phyloP scores from a whole-genome alignment of 345 rosid species.

The Boechera retrofracta region DNA sequence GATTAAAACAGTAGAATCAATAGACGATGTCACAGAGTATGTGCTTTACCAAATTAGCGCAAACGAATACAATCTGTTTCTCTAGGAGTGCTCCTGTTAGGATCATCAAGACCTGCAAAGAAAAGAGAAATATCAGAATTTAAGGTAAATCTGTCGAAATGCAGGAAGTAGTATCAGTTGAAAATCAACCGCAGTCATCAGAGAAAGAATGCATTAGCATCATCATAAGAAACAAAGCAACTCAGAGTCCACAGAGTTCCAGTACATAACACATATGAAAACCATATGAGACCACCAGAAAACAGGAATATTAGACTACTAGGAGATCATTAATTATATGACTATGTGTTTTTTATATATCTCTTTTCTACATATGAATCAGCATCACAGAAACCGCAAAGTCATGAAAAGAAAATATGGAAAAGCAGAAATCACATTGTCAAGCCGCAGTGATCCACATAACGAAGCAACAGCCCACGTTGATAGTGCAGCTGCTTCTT shows the following conservation, averaged over 20 bases:
- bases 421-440: constrained; percentile 58
- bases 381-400: constrained; percentile 11
- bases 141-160: neutral
- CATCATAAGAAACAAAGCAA: constrained; percentile 12
- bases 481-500: constrained; percentile 87
- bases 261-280: neutral
- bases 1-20: neutral
- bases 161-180: neutral
- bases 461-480: constrained; percentile 89
- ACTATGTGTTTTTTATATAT: neutral
- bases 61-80: constrained; percentile 85
- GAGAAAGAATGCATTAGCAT: neutral
- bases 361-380: neutral
- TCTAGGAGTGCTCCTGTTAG: constrained; percentile 87
- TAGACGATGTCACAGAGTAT: neutral
- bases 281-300: neutral
- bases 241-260: neutral
- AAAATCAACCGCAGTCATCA: neutral
- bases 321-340: neutral
- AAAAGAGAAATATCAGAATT: constrained; percentile 10
- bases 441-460: constrained; percentile 93
- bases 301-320: neutral
- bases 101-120: constrained; percentile 72
- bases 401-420: neutral
- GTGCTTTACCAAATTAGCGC: constrained; percentile 86